phyloP scores from a whole-genome alignment of 495 filamentous ascomycete species.

The Barbatosphaeria neglecta region DNA sequence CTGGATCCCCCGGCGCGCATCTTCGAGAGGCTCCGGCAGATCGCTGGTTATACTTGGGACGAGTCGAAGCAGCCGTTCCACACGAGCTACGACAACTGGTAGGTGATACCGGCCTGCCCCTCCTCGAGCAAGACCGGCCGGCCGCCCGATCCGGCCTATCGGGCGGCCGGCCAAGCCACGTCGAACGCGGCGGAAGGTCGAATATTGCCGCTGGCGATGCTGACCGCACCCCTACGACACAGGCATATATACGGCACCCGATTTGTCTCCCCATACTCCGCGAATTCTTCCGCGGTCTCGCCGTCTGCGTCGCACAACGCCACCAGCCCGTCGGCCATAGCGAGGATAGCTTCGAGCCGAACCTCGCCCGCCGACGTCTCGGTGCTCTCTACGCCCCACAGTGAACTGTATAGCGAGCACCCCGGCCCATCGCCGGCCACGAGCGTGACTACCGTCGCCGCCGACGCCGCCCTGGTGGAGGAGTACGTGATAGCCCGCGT shows the following conservation, averaged over 20 bases:
- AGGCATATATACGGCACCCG: constrained; percentile 38
- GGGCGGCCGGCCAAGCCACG: too few relatives aligned
- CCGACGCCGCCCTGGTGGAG: constrained; percentile 26
- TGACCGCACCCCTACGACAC: constrained; percentile 1
- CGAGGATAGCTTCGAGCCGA: constrained; percentile 18
- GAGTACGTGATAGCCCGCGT: constrained; percentile 60
- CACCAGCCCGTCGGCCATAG: constrained; percentile 17
- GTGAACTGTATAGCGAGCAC: constrained; percentile 27
- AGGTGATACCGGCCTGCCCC: constrained; percentile 12
- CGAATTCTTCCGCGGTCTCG: constrained; percentile 12
- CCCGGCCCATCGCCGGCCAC: constrained; percentile 18
- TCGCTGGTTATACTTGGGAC: constrained; percentile 69
- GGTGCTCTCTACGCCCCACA: constrained; percentile 12
- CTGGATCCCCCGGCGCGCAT: constrained; percentile 58
- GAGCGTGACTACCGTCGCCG: constrained; percentile 4
- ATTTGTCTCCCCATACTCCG: constrained; percentile 31
- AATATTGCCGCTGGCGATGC: not conserved
- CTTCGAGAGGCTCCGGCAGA: constrained; percentile 58
- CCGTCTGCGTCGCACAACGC: constrained; percentile 9
- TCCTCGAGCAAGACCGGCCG: constrained; percentile 2
- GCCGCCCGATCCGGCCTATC: too few relatives aligned
- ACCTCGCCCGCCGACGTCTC: constrained; percentile 22
- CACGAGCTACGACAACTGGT: constrained; percentile 73
- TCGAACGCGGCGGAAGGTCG: constrained; percentile 5
- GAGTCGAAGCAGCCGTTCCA: constrained; percentile 58